Evolutionary conservation across 441 rosid genomes (phyloP).

Genomic region (Croton laevigatus): DNA sequence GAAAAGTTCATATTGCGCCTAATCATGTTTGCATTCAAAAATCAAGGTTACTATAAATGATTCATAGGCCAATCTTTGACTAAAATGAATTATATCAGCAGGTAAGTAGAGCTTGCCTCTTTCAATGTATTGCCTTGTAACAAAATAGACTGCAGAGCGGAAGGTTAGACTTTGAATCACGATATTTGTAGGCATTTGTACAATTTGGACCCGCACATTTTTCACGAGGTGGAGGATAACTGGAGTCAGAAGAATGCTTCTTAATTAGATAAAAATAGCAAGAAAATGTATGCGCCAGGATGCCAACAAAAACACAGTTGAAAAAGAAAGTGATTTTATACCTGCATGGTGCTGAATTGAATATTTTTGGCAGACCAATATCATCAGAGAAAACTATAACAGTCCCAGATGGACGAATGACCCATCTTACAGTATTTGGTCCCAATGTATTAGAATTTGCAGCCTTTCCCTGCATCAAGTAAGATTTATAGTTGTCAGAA

Average conservation of each 20-base stretch:
- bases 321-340: slow-evolving; percentile 21
- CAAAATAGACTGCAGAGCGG: slow-evolving; percentile 93
- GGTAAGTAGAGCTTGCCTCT: slow-evolving; percentile 28
- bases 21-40: background rate
- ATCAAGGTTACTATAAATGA: background rate
- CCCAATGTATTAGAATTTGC: slow-evolving; percentile 45
- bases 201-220: slow-evolving; percentile 83
- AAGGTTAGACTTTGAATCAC: slow-evolving; percentile 75
- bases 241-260: slow-evolving; percentile 27
- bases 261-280: background rate
- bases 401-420: slow-evolving; percentile 68
- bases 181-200: slow-evolving; percentile 72
- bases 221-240: slow-evolving; percentile 92
- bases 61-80: background rate
- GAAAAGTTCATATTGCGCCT: background rate
- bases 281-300: background rate
- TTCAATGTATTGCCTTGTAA: slow-evolving; percentile 73
- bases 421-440: slow-evolving; percentile 55
- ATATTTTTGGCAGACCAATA: slow-evolving; percentile 69
- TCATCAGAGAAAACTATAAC: slow-evolving; percentile 68
- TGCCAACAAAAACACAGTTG: background rate
- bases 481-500: slow-evolving; percentile 2
- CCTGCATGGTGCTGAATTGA: slow-evolving; percentile 57
- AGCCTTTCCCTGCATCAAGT: slow-evolving; percentile 53
- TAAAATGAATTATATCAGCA: slow-evolving; percentile 29